A percentile compares a stretch with the other conserved stretches of the same genome.
These are phyloP conservation scores for Huiozyma sinensis DNA, from an alignment of 805 yeast genomes.

Conservation along the genomic window DNA sequence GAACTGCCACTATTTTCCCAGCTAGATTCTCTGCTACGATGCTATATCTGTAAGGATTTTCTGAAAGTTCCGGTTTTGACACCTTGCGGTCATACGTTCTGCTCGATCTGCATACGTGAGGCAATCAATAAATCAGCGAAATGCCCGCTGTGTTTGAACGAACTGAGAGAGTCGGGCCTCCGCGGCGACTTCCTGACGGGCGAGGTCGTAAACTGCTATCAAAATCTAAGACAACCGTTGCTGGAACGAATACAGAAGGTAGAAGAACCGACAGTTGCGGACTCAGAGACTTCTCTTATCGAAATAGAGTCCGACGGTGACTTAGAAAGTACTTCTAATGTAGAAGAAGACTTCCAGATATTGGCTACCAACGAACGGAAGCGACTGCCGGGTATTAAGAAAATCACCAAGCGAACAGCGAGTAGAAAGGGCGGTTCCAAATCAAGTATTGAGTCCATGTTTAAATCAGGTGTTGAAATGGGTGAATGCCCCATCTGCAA, in stretches of 20 bases:
- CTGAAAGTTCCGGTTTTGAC: constrained; percentile 72
- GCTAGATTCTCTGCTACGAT: constrained; percentile 62
- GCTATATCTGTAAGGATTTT: constrained; percentile 83
- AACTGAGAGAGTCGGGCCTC: constrained; percentile 58
- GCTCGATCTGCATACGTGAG: constrained; percentile 76
- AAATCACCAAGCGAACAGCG: not conserved
- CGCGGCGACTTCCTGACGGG: constrained; percentile 61
- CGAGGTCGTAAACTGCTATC: constrained; percentile 51
- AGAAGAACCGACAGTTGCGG: not conserved
- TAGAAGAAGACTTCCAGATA: constrained; percentile 24
- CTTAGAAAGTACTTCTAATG: constrained; percentile 10
- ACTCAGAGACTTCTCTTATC: constrained; percentile 10
- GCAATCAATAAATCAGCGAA: constrained; percentile 45
- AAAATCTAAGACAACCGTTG: constrained; percentile 32
- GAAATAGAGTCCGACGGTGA: constrained; percentile 24
- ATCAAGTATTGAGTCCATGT: constrained; percentile 9
- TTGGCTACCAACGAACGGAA: constrained; percentile 18
- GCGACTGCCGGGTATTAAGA: constrained; percentile 1
- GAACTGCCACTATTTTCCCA: constrained; percentile 44
- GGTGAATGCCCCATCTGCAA: constrained; percentile 65
- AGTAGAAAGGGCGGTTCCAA: constrained; percentile 1
- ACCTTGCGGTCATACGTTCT: constrained; percentile 79
- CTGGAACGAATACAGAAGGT: constrained; percentile 20
- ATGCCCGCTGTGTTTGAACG: constrained; percentile 73
- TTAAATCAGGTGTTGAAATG: constrained; percentile 8